These are phyloP conservation scores for Talaromyces sp. DNA, from an alignment of 2,329 filamentous ascomycete species.

Conservation along the genomic window DNA sequence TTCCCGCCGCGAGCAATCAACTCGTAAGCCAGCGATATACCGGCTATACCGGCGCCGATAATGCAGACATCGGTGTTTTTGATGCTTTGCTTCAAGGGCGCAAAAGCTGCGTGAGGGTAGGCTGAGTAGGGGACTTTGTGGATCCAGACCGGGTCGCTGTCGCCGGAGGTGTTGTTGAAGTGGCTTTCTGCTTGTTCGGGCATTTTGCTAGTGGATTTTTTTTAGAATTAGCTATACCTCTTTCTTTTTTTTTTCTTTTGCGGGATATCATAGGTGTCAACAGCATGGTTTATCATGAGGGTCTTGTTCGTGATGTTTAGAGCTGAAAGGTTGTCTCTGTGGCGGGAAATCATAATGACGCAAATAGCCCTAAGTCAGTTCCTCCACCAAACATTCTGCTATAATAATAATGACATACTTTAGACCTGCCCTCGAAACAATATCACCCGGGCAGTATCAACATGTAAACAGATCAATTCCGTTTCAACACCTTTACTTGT, in stretches of 20 bases:
- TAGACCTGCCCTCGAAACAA: background rate
- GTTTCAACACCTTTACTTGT: background rate
- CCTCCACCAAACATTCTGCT: background rate
- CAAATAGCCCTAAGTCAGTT: background rate
- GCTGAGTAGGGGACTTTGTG: background rate
- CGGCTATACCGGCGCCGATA: background rate
- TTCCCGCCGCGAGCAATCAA: background rate
- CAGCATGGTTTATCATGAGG: background rate
- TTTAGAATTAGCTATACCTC: background rate
- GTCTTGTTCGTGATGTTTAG: background rate
- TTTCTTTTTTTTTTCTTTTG: background rate
- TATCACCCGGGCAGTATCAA: too few species aligned
- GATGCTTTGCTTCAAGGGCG: background rate
- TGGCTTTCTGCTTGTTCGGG: background rate
- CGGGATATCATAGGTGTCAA: background rate
- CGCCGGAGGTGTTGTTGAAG: conserved; percentile 7
- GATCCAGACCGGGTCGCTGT: background rate
- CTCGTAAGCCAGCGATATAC: background rate
- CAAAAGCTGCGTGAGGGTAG: background rate
- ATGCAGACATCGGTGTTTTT: background rate
- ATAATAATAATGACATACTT: background rate
- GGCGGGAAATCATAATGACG: conserved; percentile 1
- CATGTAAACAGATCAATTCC: background rate
- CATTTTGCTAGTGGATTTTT: background rate
- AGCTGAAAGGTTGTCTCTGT: background rate